Evolutionary conservation across 1,284 basidiomycete genomes (phyloP), one percentile per base, ranked within the genome.

Genomic region (Cutaneotrichosporon sp.): DNA sequence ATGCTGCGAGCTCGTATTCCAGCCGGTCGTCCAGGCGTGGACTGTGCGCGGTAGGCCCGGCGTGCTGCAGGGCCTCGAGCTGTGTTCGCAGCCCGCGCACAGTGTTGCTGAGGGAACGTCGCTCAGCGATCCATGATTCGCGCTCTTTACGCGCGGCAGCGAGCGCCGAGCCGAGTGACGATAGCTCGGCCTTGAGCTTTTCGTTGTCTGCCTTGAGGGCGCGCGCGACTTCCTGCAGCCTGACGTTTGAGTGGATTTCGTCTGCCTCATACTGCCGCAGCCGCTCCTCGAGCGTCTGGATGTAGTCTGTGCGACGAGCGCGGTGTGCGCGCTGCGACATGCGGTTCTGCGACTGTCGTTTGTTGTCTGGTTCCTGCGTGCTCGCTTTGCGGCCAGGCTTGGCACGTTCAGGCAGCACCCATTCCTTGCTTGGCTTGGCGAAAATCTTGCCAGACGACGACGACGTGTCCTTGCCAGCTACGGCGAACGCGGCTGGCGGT

Each of bases 341-440:
- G 59, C 90, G 65, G 61, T 76, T 93, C 59, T 70, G 62, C 9
- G 53, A 68, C 63, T 70, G 67, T 0, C 70, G 64, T 56, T 67
- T 66, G 46, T 65, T 67, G 38, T 73, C 71, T n/a, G 70, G 71
- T 51, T 76, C 58, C 59, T 87, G 87, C 61, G 83, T 86, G 79
- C 88, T 89, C 38, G 88, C 88, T 77, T 92, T 91, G 49, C 90
- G 79, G 30, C 90, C 90, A 26, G 90, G 90, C 72, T 90, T 92
- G 17, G 88, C 87, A 63, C 88, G 87, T 30, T 90, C 85, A 42
- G 87, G 87, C 60, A 92, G 85, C 48, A 90, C 83, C 90, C 90
- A 93, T 73, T 92, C 88, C 72, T 87, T 90, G 38, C 87, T 88
- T 21, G 90, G 73, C 53, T 72, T 72, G 10, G 73, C 74, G 56